Base-by-base conservation (phyloP, 768 basidiomycete species). In the Pleurotus cornucopiae region DNA sequence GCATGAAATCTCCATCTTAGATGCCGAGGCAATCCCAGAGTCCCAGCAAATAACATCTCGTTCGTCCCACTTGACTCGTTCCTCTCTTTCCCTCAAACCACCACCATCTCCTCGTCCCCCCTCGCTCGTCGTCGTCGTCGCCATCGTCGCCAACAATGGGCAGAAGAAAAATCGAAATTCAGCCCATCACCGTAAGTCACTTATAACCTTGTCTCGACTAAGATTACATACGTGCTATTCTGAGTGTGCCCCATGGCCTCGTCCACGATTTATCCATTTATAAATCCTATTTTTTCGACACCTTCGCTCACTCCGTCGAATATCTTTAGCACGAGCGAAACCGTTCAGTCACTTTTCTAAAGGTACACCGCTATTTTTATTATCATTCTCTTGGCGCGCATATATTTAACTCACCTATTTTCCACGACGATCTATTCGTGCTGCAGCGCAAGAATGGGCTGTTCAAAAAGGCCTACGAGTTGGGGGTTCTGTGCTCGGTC, bases 401-500 rank as follows among this genome's bases (percentile, higher is more conserved):
- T 73, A 71, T 77, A 71, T 67, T 71, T 65, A 64, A 69, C 62
- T 20, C 34, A 54, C 56, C 41, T 58, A 60, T 64, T 62, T 56
- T 62, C 49, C 53, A 48, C 57, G 46, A 51, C 54, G 51, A 59
- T 54, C 30, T 60, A 51, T 54, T 61, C 58, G 53, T 46, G 63
- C 58, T 62, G 45, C 73, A 92, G 91, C 83, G 91, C 63, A 91
- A 92, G 77, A 90, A 90, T 58, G 91, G 90, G 4, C 84, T 93
- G 60, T 92, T 93, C 85, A 91, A 92, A 71, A 92, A 92, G 66
- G 90, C 91, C 0, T 91, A 91, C 66, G 90, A 92, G 71, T 86
- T 93, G 59, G 90, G 89, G n/a, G 90, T 92, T 2, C 81, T 92
- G 41, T 93, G 91, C 68, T 90, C 88, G 12, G 91, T 92, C 62